Conservation (phyloP, 345 rosid genomes). For the Zanthoxylum bungeanum region DNA sequence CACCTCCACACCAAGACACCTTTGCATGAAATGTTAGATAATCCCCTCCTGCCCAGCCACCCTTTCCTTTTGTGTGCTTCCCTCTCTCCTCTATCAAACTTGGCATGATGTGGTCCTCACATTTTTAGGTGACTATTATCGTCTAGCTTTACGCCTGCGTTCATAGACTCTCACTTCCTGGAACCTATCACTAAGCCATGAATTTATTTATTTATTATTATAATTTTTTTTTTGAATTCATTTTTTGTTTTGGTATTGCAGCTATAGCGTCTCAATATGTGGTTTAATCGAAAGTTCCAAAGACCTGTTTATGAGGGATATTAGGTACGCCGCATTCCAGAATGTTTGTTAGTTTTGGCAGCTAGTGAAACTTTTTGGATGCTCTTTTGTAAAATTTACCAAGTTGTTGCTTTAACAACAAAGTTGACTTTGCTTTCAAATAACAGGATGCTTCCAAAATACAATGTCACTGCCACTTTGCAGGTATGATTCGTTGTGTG, state of each 20-base stretch:
- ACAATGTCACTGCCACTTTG: conserved; percentile 67
- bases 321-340: conserved; percentile 49
- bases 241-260: conserved; percentile 26
- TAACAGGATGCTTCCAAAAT: conserved; percentile 77
- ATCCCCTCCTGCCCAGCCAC: too few relatives aligned
- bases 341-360: neutral
- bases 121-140: too few relatives aligned
- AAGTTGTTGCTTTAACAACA: neutral
- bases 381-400: neutral
- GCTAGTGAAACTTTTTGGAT: neutral
- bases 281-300: conserved; percentile 54
- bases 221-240: conserved; percentile 5
- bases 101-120: too few relatives aligned
- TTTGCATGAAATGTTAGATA: too few relatives aligned
- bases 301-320: conserved; percentile 62
- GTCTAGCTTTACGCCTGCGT: too few relatives aligned
- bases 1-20: too few relatives aligned
- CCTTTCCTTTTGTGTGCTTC: too few relatives aligned
- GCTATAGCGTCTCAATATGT: conserved; percentile 49
- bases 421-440: conserved; percentile 10
- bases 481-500: conserved; percentile 45
- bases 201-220: neutral
- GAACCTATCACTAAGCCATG: neutral
- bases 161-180: too few relatives aligned
- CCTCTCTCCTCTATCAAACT: too few relatives aligned